Evolutionary conservation across 2,329 filamentous ascomycete genomes (phyloP).

Genomic region (Zasmidium cellare): DNA sequence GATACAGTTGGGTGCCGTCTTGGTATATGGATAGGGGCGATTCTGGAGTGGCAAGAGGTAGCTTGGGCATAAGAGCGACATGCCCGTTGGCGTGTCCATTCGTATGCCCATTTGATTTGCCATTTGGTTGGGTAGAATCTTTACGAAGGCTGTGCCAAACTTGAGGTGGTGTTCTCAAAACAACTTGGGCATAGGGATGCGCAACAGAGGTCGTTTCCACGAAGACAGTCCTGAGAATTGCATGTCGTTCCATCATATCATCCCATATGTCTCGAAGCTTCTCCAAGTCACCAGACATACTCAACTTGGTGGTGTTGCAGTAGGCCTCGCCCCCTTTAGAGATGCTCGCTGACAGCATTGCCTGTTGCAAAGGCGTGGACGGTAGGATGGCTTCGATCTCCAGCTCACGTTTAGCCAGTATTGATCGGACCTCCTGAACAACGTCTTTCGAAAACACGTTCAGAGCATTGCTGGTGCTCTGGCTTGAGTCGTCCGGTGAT

Average conservation of each 20-base stretch:
- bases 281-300: constrained; percentile 53
- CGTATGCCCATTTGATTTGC: not conserved
- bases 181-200: constrained; percentile 70
- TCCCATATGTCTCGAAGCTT: constrained; percentile 63
- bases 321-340: constrained; percentile 58
- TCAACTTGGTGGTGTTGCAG: constrained; percentile 69
- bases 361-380: constrained; percentile 84
- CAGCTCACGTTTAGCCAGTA: constrained; percentile 4
- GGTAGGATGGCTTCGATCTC: constrained; percentile 63
- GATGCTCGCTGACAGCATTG: constrained; percentile 68
- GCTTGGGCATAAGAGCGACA: constrained; percentile 1
- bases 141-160: constrained; percentile 39
- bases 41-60: constrained; percentile 10
- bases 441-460: constrained; percentile 5
- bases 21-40: constrained; percentile 14
- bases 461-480: not conserved
- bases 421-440: constrained; percentile 10
- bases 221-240: constrained; percentile 78
- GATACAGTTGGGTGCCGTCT: constrained; percentile 35
- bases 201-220: constrained; percentile 60
- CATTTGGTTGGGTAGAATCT: not conserved
- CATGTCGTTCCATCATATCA: constrained; percentile 64
- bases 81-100: constrained; percentile 7
- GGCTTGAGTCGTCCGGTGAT: not conserved
- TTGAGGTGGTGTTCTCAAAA: constrained; percentile 54